Base-by-base conservation (phyloP, 2,329 filamentous ascomycete genomes). In the Cucurbitaria berberidis region DNA sequence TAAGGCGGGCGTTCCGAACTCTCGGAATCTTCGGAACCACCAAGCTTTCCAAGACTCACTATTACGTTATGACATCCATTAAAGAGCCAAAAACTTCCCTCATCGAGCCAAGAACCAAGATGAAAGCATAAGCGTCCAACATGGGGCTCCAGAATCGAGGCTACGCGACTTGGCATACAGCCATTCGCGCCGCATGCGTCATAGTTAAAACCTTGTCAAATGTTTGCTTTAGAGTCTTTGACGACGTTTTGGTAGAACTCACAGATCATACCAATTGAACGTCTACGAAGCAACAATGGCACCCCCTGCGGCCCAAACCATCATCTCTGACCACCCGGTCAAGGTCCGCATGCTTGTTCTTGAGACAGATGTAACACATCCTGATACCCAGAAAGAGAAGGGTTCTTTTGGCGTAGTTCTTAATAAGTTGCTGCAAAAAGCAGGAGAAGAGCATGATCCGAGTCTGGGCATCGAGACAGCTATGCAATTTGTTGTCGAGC, bases 301-400 rank as follows among this genome's bases (percentile, higher is more conserved):
- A 38, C 63, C 66, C 16, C 62, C 62, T 13, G 60, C 59, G 45
- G 62, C 67, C 21, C 54, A 62, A n/a, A 59, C 55, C 10, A 56
- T 69, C 1, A 38, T 58, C 9, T 69, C 66, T 16, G 45, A 63
- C 38, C 68, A 69, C 24, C 55, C 64, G 1, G 66, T 72, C 10
- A 74, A 68, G 38, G 68, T 78, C 35, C 76, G 77, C 56, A 78
- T 80, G 66, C 73, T 86, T 48, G 82, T 86, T 52, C 77, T 86
- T 7, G 84, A 86, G 67, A 86, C 84, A 0, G 84, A 86, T 60
- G 75, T 79, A 48, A 78, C 82, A 22, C 80, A 85, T 56, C 79
- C 81, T 11, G 76, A 83, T 7, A 84, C 81, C 1, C 67, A 80
- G 40, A 63, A 74, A 16, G 74, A 79, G 40, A 76, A 72, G n/a